phyloP scores from a whole-genome alignment of 495 filamentous ascomycete species.

The Bombardia bombarda region DNA sequence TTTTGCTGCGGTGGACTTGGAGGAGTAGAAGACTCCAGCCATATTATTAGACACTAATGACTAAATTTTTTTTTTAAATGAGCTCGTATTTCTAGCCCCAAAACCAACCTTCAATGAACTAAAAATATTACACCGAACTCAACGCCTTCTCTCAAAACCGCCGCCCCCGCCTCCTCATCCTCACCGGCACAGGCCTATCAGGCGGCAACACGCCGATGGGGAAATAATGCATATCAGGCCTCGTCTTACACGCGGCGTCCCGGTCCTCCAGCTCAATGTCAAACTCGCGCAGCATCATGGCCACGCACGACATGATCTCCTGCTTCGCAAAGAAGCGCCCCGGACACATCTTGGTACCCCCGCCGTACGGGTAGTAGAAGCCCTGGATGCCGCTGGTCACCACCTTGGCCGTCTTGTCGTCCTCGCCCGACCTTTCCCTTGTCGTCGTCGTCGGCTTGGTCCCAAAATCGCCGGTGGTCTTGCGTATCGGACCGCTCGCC shows the following conservation, averaged over 20 bases:
- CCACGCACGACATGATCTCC: constrained; percentile 29
- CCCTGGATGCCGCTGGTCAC: constrained; percentile 11
- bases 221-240: constrained; percentile 13
- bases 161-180: constrained; percentile 15
- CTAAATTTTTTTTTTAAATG: too few relatives aligned
- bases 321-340: constrained; percentile 35
- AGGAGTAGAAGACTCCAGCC: too few relatives aligned
- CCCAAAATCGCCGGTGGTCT: neutral
- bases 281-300: constrained; percentile 19
- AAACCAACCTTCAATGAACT: neutral
- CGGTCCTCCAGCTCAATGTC: constrained; percentile 16
- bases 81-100: too few relatives aligned
- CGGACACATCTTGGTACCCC: constrained; percentile 32
- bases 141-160: too few relatives aligned
- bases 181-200: constrained; percentile 13
- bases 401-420: constrained; percentile 12
- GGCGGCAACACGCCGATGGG: constrained; percentile 17
- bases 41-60: too few relatives aligned
- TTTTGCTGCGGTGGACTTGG: too few relatives aligned
- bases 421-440: constrained; percentile 4
- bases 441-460: neutral
- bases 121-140: neutral
- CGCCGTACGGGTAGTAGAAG: constrained; percentile 32
- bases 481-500: constrained; percentile 21
- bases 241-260: constrained; percentile 1